phyloP scores from a whole-genome alignment of 2,329 filamentous ascomycete genomes.

The Triangularia verruculosa region DNA sequence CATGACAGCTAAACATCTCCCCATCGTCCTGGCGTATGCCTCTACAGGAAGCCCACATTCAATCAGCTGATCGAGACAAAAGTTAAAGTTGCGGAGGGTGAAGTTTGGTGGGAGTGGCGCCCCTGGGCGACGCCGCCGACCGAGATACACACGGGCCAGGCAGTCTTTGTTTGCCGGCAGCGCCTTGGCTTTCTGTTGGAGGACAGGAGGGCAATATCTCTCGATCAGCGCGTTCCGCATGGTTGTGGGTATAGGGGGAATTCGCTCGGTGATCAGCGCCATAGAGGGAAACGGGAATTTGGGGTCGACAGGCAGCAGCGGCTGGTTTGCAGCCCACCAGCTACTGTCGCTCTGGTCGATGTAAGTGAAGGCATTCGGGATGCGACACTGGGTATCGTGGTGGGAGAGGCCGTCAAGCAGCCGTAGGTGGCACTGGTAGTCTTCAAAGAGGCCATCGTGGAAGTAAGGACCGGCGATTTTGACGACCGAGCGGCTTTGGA shows the following conservation, averaged over 20 bases:
- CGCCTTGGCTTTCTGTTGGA: conserved; percentile 5
- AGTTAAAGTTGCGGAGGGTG: conserved; percentile 33
- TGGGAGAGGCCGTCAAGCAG: conserved; percentile 9
- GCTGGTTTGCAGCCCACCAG: too few species aligned
- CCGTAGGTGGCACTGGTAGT: conserved; percentile 13
- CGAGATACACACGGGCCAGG: conserved; percentile 22
- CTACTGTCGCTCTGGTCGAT: neutral
- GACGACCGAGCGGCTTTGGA: conserved; percentile 1
- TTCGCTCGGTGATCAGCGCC: conserved; percentile 25
- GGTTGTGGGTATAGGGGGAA: conserved; percentile 23
- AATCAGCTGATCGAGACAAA: conserved; percentile 33
- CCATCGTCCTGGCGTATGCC: conserved; percentile 27
- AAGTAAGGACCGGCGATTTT: conserved; percentile 20
- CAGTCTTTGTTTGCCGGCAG: conserved; percentile 22
- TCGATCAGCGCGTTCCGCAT: conserved; percentile 23
- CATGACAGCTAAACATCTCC: conserved; percentile 30
- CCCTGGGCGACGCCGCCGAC: conserved; percentile 8
- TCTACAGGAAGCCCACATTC: conserved; percentile 27
- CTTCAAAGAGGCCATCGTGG: conserved; percentile 16
- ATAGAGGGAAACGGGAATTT: neutral
- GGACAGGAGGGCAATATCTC: conserved; percentile 21
- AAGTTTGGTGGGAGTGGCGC: conserved; percentile 13
- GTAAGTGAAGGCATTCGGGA: neutral
- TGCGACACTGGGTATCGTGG: conserved; percentile 6
- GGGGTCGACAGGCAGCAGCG: conserved; percentile 18